Evolutionary conservation across 495 filamentous ascomycete genomes (phyloP), one percentile per base, ranked within the genome.

Genomic region (Aspergillus sparsus): DNA sequence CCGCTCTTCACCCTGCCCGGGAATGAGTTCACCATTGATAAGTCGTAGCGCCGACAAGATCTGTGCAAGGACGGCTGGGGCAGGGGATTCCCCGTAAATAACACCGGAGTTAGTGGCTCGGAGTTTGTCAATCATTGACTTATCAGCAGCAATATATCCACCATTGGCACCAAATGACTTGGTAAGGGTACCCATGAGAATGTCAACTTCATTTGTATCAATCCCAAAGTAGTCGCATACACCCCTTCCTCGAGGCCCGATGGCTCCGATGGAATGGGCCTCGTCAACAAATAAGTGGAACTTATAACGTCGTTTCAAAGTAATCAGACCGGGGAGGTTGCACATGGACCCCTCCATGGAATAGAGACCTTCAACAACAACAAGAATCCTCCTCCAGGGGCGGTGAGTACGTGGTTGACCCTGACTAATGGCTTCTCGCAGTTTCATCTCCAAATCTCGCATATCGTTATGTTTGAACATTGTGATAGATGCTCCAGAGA

Each of bases 321-420:
- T 80, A 58, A 98, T 72, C 42, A 98, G 73, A 58, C 90, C 91
- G 12, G 93, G 94, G 33, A 98, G 84, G 67, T 98, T 93, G 71
- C 89, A 91, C 93, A 98, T 97, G 46, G 93, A 96, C 34, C 94
- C 94, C 75, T 98, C 94, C 94, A 98, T 98, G 2, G 93, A 97
- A 78, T 98, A 98, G 0, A 98, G 83, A 59, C 94, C 94, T 71
- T 98, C 94, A 39, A 98, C 91, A 36, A 93, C 92, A 52, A 98
- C 91, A 49, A 98, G 77, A 60, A 98, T 98, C 83, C 97, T 98
- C 82, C 93, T 95, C 94, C 94, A 98, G 10, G 94, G 94, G 8
- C 94, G 88, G 69, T 98, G 94, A 16, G 93, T 98, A 59, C 94
- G 87, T 32, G 95, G 95, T 63, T 98, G 94, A 13, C 94, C 94